These are phyloP conservation scores for Eustoma russellianum DNA, from an alignment of 257 asterid genomes.

Conservation along the genomic window DNA sequence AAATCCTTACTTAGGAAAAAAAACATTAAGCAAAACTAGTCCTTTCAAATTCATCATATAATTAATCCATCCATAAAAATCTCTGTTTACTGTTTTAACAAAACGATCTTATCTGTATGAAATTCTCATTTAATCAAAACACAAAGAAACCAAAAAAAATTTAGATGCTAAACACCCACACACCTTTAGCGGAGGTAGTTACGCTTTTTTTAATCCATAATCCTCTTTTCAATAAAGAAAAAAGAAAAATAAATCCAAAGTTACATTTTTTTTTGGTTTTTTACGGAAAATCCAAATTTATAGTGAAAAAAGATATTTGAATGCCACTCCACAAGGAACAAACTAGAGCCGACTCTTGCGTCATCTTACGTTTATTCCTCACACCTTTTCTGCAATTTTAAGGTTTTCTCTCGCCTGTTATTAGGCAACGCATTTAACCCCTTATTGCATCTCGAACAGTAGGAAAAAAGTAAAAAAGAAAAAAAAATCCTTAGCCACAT, in stretches of 20 bases:
- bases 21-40: too few relatives aligned
- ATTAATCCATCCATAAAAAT: too few relatives aligned
- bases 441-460: slow-evolving; percentile 6
- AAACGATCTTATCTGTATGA: too few relatives aligned
- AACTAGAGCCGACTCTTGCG: too few relatives aligned
- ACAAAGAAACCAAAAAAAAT: slow-evolving; percentile 12
- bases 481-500: slow-evolving; percentile 36
- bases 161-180: slow-evolving; percentile 32
- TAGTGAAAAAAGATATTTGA: too few relatives aligned
- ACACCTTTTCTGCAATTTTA: slow-evolving; percentile 4
- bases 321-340: slow-evolving; percentile 1
- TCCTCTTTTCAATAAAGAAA: slow-evolving; percentile 27
- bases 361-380: too few relatives aligned
- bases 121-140: not conserved
- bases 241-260: too few relatives aligned
- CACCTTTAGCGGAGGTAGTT: slow-evolving; percentile 29
- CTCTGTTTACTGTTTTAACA: too few relatives aligned
- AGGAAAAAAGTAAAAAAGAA: slow-evolving; percentile 25
- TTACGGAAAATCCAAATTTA: too few relatives aligned
- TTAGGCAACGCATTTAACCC: slow-evolving; percentile 5
- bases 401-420: slow-evolving; percentile 13
- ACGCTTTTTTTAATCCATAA: slow-evolving; percentile 34
- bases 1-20: too few relatives aligned
- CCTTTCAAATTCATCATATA: too few relatives aligned
- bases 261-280: too few relatives aligned